A percentile compares a stretch with the other conserved stretches of the same genome.
Conservation (phyloP, 2,329 filamentous ascomycete genomes). For the Lachnellula hyalina region DNA sequence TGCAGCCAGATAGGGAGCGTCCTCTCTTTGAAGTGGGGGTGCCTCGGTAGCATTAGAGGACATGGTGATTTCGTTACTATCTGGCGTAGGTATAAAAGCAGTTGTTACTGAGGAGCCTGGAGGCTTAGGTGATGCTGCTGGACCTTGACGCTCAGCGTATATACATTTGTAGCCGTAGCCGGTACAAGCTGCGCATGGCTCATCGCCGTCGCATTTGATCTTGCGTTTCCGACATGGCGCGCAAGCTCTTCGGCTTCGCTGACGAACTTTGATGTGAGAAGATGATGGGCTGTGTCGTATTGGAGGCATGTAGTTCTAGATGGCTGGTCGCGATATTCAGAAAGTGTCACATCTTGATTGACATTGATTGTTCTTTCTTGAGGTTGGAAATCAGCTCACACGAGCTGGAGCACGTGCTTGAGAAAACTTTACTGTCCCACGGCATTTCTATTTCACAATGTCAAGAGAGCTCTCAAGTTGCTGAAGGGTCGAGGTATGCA, state of each 20-base stretch:
- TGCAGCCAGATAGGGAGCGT: conserved; percentile 25
- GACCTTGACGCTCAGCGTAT: background rate
- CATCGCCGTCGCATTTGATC: conserved; percentile 21
- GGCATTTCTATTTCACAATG: no score
- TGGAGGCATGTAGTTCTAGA: background rate
- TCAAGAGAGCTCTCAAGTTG: no score
- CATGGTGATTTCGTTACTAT: background rate
- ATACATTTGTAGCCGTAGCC: conserved; percentile 21
- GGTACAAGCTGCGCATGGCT: conserved; percentile 19
- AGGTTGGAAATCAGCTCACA: no score
- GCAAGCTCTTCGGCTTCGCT: conserved; percentile 19
- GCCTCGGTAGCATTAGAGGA: background rate
- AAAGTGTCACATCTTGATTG: background rate
- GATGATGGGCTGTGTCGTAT: background rate
- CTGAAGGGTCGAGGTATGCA: no score
- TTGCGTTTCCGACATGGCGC: conserved; percentile 23
- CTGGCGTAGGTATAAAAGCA: background rate
- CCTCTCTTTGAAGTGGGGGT: conserved; percentile 17
- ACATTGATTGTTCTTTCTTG: no score
- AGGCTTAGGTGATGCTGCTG: background rate
- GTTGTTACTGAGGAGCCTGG: background rate
- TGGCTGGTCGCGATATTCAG: background rate
- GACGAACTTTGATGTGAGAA: conserved; percentile 6
- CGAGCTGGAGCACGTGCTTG: no score
- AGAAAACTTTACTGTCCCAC: no score